Evolutionary conservation across 2,329 filamentous ascomycete species (phyloP).

Genomic region (Orbilia brochopaga): DNA sequence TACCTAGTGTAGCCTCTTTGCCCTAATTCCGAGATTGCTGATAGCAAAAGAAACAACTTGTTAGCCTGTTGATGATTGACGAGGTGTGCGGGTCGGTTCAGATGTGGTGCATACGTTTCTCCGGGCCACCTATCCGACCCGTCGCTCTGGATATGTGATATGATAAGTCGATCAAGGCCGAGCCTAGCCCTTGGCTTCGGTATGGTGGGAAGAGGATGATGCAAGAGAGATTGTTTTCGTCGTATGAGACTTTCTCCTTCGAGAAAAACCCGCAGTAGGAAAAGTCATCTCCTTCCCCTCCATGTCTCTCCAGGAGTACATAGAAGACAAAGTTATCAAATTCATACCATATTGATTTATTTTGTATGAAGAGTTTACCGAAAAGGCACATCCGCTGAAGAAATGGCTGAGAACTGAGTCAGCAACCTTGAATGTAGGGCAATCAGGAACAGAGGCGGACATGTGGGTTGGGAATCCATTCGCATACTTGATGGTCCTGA

Average conservation of each 20-base stretch:
- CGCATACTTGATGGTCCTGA: conserved; percentile 68
- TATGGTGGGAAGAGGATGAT: conserved; percentile 96
- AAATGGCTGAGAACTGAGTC: conserved; percentile 67
- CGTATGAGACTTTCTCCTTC: conserved; percentile 98
- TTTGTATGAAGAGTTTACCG: conserved; percentile 95
- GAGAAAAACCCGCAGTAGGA: conserved; percentile 85
- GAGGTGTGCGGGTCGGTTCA: background rate
- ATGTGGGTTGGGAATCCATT: conserved; percentile 3
- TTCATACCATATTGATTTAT: conserved; percentile 98
- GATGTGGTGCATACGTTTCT: conserved; percentile 67
- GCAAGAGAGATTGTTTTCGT: conserved; percentile 96
- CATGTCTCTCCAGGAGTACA: conserved; percentile 77
- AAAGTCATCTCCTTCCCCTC: conserved; percentile 64
- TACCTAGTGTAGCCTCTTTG: conserved; percentile 53
- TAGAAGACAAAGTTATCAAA: conserved; percentile 95
- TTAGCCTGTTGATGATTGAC: too few relatives aligned
- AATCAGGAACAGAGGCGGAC: conserved; percentile 2
- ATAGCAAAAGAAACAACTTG: background rate
- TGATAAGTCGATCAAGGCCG: conserved; percentile 86
- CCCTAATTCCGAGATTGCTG: conserved; percentile 54
- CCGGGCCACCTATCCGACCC: conserved; percentile 83
- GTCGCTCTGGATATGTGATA: conserved; percentile 90
- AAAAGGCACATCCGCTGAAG: conserved; percentile 95
- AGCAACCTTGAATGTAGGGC: conserved; percentile 5
- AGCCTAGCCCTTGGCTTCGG: conserved; percentile 86